A percentile compares a stretch with the other conserved stretches of the same genome.
These are phyloP conservation scores for Geotrichum siamense DNA, from an alignment of 1,139 yeast species.

Conservation along the genomic window DNA sequence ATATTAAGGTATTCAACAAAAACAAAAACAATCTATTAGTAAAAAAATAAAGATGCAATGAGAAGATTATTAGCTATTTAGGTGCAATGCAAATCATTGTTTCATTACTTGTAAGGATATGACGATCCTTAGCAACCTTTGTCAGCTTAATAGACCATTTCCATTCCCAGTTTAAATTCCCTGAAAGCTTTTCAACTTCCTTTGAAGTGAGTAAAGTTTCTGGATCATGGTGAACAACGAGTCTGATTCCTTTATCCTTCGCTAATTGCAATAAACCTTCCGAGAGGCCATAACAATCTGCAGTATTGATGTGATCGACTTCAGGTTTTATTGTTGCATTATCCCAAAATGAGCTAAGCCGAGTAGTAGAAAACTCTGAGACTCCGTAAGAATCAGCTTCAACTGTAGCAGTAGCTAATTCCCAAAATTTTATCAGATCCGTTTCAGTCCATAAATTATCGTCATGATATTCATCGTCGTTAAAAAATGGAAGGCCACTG, in stretches of 20 bases:
- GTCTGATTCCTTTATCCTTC: conserved; percentile 25
- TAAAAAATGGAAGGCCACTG: conserved; percentile 27
- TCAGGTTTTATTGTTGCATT: conserved; percentile 21
- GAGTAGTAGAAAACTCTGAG: conserved; percentile 27
- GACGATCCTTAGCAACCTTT: conserved; percentile 27
- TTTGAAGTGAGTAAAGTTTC: conserved; percentile 22
- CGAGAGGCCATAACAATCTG: conserved; percentile 33
- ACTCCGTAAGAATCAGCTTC: conserved; percentile 26
- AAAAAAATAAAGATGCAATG: no score
- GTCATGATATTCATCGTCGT: conserved; percentile 22
- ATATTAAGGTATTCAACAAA: no score
- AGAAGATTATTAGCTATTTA: no score
- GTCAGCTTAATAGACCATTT: conserved; percentile 29
- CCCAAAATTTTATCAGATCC: conserved; percentile 24
- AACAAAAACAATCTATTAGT: no score
- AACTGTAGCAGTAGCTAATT: conserved; percentile 18
- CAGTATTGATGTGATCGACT: conserved; percentile 31
- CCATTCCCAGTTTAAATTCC: conserved; percentile 21
- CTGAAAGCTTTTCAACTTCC: conserved; percentile 16
- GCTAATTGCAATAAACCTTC: conserved; percentile 28
- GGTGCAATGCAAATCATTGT: conserved; percentile 19
- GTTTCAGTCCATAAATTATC: conserved; percentile 16
- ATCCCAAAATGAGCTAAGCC: conserved; percentile 22
- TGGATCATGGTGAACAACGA: conserved; percentile 33
- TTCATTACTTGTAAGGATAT: conserved; percentile 28